These are phyloP conservation scores for Kwoniella shivajii DNA, from an alignment of 1,284 basidiomycete species.

Conservation along the genomic window DNA sequence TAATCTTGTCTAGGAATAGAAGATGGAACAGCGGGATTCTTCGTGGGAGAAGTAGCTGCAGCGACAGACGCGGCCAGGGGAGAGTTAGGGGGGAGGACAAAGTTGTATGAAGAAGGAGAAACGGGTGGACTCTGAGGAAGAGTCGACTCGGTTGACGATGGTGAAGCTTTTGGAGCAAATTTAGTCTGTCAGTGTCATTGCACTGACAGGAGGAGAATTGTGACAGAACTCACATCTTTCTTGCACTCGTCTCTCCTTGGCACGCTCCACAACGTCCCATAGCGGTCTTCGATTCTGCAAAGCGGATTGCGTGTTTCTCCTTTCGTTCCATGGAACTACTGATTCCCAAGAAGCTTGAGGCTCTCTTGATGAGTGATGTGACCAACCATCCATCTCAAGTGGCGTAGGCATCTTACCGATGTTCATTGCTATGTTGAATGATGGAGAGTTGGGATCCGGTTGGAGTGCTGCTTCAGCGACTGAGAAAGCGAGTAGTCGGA, in stretches of 20 bases:
- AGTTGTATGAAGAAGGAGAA: slow-evolving; percentile 36
- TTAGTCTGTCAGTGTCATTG: background rate
- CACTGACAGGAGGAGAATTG: background rate
- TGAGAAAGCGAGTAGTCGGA: slow-evolving; percentile 44
- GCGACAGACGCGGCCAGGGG: slow-evolving; percentile 36
- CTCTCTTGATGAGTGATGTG: background rate
- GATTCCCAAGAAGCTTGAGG: slow-evolving; percentile 6
- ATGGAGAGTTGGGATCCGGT: slow-evolving; percentile 46
- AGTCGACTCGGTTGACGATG: slow-evolving; percentile 65
- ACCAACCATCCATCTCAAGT: slow-evolving; percentile 8
- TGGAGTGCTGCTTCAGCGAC: slow-evolving; percentile 50
- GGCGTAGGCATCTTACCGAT: slow-evolving; percentile 13
- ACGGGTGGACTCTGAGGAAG: slow-evolving; percentile 27
- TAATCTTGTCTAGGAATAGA: background rate
- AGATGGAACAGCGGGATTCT: background rate
- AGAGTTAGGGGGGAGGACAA: slow-evolving; percentile 34
- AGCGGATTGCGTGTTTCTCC: background rate
- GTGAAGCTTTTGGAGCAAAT: slow-evolving; percentile 7
- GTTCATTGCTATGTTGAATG: slow-evolving; percentile 19
- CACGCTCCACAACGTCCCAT: slow-evolving; percentile 46
- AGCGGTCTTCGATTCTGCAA: slow-evolving; percentile 25
- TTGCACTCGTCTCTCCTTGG: slow-evolving; percentile 37
- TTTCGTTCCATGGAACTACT: slow-evolving; percentile 7
- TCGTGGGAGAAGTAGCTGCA: slow-evolving; percentile 8
- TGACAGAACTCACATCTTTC: slow-evolving; percentile 23